A percentile compares a stretch with the other conserved stretches of the same genome.
phyloP scores from a whole-genome alignment of 2,329 filamentous ascomycete species.

The Fusarium metavorans region DNA sequence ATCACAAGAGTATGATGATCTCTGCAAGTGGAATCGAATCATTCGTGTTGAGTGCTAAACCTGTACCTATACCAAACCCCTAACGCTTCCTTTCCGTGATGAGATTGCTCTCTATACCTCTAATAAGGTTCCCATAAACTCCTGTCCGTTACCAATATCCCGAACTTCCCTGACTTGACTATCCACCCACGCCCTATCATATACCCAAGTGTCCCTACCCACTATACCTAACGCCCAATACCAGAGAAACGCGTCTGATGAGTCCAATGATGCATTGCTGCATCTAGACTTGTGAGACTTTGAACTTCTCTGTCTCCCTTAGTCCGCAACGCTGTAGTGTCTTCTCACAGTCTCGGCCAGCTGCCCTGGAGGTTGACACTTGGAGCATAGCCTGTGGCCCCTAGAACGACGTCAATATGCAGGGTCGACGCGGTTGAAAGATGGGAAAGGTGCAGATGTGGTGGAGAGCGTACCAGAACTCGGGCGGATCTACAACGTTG shows the following conservation, averaged over 20 bases:
- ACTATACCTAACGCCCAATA: not conserved
- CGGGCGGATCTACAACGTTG: slow-evolving; percentile 40
- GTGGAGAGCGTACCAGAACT: slow-evolving; percentile 37
- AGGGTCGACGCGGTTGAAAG: not conserved
- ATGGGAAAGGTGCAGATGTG: not conserved
- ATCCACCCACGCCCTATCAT: not conserved
- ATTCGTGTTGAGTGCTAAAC: not conserved
- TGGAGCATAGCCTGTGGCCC: slow-evolving; percentile 36
- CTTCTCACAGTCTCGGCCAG: slow-evolving; percentile 34
- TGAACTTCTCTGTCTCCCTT: not conserved
- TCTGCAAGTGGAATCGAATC: not conserved
- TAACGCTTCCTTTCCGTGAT: not conserved
- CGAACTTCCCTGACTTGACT: not conserved
- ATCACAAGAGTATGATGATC: no score
- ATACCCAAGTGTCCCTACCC: not conserved
- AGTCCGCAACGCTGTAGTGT: slow-evolving; percentile 24
- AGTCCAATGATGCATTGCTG: not conserved
- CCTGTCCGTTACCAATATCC: not conserved
- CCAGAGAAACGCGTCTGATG: not conserved
- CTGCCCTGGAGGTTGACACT: slow-evolving; percentile 36
- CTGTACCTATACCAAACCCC: not conserved
- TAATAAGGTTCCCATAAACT: not conserved
- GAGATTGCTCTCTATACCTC: not conserved
- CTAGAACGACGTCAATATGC: slow-evolving; percentile 12
- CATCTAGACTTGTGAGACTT: not conserved